Evolutionary conservation across 495 filamentous ascomycete species (phyloP).

Genomic region (Neurospora sp.): DNA sequence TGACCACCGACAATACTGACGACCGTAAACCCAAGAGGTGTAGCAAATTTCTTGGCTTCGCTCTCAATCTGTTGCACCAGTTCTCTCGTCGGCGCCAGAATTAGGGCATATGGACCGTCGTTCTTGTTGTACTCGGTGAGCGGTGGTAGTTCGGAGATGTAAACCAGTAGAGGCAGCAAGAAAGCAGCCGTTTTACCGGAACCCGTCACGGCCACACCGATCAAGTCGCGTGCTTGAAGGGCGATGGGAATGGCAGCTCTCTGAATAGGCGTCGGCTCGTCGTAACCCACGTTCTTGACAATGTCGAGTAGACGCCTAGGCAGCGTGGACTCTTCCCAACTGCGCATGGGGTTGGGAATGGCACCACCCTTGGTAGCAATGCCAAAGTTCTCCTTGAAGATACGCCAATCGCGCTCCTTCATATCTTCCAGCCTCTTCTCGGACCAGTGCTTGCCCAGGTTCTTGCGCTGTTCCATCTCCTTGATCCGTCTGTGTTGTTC

Average conservation of each 20-base stretch:
- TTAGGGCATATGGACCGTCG: slow-evolving; percentile 92
- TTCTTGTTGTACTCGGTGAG: slow-evolving; percentile 85
- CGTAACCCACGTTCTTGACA: slow-evolving; percentile 79
- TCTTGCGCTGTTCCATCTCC: slow-evolving; percentile 68
- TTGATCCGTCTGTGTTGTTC: slow-evolving; percentile 56
- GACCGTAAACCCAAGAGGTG: slow-evolving; percentile 84
- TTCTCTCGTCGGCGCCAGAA: slow-evolving; percentile 96
- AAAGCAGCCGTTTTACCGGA: slow-evolving; percentile 98
- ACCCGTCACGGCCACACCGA: slow-evolving; percentile 96
- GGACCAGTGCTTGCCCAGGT: slow-evolving; percentile 84
- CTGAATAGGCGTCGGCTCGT: slow-evolving; percentile 87
- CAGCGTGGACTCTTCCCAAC: slow-evolving; percentile 78
- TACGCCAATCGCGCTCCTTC: slow-evolving; percentile 97
- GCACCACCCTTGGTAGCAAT: slow-evolving; percentile 82
- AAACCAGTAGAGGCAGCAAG: slow-evolving; percentile 86
- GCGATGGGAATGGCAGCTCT: slow-evolving; percentile 94
- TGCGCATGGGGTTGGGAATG: slow-evolving; percentile 95
- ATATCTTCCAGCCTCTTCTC: slow-evolving; percentile 93
- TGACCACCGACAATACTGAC: slow-evolving; percentile 97
- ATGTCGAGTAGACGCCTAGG: slow-evolving; percentile 76
- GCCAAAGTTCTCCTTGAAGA: slow-evolving; percentile 99
- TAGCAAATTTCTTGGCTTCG: slow-evolving; percentile 89
- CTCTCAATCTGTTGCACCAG: slow-evolving; percentile 95
- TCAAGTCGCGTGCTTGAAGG: slow-evolving; percentile 83
- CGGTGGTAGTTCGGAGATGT: slow-evolving; percentile 84